phyloP scores from a whole-genome alignment of 306 rosid species.

The Trichosanthes truncata region DNA sequence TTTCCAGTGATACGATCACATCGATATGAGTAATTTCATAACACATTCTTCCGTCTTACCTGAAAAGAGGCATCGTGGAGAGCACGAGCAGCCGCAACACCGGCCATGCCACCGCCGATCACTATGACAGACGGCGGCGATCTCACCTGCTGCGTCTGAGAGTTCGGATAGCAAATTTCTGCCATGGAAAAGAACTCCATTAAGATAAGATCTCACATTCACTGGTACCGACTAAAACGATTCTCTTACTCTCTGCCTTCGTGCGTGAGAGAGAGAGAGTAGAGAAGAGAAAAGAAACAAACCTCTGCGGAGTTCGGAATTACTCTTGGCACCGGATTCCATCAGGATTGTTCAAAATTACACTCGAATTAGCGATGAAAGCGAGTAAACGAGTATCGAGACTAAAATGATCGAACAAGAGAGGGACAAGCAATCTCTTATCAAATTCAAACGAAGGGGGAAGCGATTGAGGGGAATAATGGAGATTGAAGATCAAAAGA shows the following conservation, averaged over 20 bases:
- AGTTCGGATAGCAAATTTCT: slow-evolving; percentile 42
- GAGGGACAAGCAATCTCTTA: slow-evolving; percentile 23
- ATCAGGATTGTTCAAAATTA: slow-evolving; percentile 19
- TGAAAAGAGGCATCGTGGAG: slow-evolving; percentile 70
- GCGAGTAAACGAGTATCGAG: slow-evolving; percentile 16
- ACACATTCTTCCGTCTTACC: slow-evolving; percentile 20
- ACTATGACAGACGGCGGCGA: slow-evolving; percentile 72
- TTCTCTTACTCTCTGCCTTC: slow-evolving; percentile 9
- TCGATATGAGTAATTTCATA: background rate
- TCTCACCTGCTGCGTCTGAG: slow-evolving; percentile 20
- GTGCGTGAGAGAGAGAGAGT: background rate
- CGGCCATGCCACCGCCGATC: slow-evolving; percentile 85
- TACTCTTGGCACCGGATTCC: slow-evolving; percentile 61
- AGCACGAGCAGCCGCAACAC: slow-evolving; percentile 67
- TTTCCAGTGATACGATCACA: background rate
- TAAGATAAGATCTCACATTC: background rate
- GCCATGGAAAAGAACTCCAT: background rate
- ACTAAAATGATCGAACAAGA: slow-evolving; percentile 12
- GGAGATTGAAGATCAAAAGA: slow-evolving; percentile 76
- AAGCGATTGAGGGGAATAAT: slow-evolving; percentile 62
- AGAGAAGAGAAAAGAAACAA: slow-evolving; percentile 12
- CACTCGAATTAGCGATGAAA: background rate
- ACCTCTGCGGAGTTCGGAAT: slow-evolving; percentile 76
- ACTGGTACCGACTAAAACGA: slow-evolving; percentile 20
- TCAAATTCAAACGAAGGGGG: slow-evolving; percentile 25